phyloP scores from a whole-genome alignment of 2,329 filamentous ascomycete genomes.

The Arthrobotrys sphaeroides region DNA sequence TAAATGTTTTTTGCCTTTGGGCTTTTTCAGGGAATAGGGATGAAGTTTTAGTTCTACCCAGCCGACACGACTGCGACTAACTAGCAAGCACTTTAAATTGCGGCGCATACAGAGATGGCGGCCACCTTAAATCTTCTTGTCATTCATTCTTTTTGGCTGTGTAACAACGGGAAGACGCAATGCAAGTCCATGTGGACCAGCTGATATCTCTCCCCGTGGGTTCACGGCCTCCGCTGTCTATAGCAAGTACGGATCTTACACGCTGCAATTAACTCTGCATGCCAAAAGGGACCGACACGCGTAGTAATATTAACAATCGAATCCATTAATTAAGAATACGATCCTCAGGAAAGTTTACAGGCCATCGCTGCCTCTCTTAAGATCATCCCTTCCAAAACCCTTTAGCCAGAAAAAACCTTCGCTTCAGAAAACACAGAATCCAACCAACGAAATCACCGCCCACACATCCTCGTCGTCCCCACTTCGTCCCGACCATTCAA shows the following conservation, averaged over 20 bases:
- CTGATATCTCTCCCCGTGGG: not conserved
- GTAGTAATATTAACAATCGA: not conserved
- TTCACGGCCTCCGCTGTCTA: not conserved
- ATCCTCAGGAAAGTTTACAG: not conserved
- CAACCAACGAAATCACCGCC: conserved; percentile 15
- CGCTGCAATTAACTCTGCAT: not conserved
- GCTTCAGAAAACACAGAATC: not conserved
- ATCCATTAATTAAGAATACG: not conserved
- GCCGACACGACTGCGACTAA: not conserved
- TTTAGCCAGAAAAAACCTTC: not conserved
- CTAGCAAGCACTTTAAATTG: conserved; percentile 21
- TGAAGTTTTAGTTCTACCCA: conserved; percentile 15
- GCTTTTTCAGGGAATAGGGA: conserved; percentile 21
- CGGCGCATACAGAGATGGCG: conserved; percentile 6
- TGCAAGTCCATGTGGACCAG: conserved; percentile 21
- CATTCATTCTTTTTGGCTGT: conserved; percentile 8
- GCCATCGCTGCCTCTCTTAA: conserved; percentile 4
- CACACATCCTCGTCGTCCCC: not conserved
- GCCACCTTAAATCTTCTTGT: not conserved
- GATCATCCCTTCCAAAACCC: not conserved
- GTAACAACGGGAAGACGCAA: conserved; percentile 28
- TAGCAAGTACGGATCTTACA: not conserved
- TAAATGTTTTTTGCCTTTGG: not conserved
- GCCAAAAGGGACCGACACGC: not conserved
- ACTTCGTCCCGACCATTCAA: conserved; percentile 55